Conservation (phyloP, 352 stramenopile genomes). For the Phytophthora melonis region DNA sequence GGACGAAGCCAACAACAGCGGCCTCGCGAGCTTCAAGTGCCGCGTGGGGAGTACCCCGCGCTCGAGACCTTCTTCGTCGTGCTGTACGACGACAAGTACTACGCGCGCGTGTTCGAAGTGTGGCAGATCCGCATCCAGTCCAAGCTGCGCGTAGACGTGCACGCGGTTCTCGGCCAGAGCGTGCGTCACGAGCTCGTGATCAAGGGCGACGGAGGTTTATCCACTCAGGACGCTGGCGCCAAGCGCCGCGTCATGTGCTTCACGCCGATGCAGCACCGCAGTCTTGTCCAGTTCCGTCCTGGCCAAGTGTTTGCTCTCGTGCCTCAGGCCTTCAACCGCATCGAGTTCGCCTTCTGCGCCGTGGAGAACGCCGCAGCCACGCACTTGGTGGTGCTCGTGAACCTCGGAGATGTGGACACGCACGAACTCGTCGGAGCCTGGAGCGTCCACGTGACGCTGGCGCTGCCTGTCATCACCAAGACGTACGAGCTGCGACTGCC, state of each 20-base stretch:
- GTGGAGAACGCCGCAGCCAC: conserved; percentile 41
- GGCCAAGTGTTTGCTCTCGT: conserved; percentile 88
- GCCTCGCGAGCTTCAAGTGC: conserved; percentile 80
- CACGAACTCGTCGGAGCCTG: conserved; percentile 92
- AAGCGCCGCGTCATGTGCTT: conserved; percentile 62
- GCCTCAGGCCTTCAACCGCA: conserved; percentile 92
- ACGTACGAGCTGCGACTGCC: conserved; percentile 91
- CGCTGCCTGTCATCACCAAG: conserved; percentile 90
- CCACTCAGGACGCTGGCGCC: conserved; percentile 25
- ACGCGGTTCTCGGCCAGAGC: conserved; percentile 87
- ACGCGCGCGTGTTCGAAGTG: conserved; percentile 79
- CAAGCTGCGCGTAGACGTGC: conserved; percentile 86
- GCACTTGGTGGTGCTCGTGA: conserved; percentile 62
- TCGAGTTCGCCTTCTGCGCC: conserved; percentile 83
- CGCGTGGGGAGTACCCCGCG: conserved; percentile 85
- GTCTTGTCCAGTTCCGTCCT: conserved; percentile 80
- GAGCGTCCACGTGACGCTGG: conserved; percentile 83
- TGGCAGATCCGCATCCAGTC: conserved; percentile 87
- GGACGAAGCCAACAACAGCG: conserved; percentile 25
- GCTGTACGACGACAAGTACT: conserved; percentile 90
- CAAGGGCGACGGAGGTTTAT: conserved; percentile 69
- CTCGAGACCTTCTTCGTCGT: conserved; percentile 92
- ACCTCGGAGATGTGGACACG: conserved; percentile 92
- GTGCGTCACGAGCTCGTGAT: conserved; percentile 92
- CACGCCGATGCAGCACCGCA: conserved; percentile 48